A percentile compares a stretch with the other conserved stretches of the same genome.
Evolutionary conservation across 768 basidiomycete species (phyloP).

Genomic region (Strobilomyces dryophilus): DNA sequence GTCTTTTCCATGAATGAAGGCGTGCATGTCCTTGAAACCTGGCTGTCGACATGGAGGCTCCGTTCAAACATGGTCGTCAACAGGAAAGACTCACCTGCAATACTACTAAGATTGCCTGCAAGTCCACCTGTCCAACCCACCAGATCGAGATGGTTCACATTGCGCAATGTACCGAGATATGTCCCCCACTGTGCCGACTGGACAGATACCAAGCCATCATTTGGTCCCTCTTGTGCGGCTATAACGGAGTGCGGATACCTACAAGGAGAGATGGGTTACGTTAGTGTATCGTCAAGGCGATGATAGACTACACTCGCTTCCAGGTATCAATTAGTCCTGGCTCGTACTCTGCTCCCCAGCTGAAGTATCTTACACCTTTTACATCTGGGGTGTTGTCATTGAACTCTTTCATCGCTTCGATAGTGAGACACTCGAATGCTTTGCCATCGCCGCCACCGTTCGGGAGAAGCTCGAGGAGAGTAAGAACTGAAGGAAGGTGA

Average conservation of each 20-base stretch:
- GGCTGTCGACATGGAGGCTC: not conserved
- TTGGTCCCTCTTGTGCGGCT: conserved; percentile 82
- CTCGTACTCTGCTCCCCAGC: conserved; percentile 90
- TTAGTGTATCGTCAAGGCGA: not conserved
- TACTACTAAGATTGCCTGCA: conserved; percentile 24
- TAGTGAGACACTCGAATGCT: conserved; percentile 86
- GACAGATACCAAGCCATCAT: conserved; percentile 91
- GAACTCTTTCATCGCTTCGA: conserved; percentile 82
- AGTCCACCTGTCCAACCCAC: conserved; percentile 77
- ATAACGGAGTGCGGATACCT: conserved; percentile 77
- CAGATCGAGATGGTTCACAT: conserved; percentile 89
- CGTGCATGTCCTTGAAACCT: conserved; percentile 76
- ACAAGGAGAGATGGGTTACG: not conserved
- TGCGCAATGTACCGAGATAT: conserved; percentile 86
- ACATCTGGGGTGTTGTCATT: conserved; percentile 84
- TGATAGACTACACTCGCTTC: conserved; percentile 40
- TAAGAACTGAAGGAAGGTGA: conserved; percentile 66
- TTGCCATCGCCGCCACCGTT: conserved; percentile 94
- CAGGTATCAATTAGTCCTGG: conserved; percentile 91
- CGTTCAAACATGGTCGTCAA: not conserved
- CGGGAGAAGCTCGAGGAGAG: conserved; percentile 77
- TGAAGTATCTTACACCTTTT: conserved; percentile 79
- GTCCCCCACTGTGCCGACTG: conserved; percentile 91
- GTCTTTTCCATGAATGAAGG: conserved; percentile 81
- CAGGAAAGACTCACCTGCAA: conserved; percentile 13